Percentiles rank a stretch among this genome's conserved stretches.
Evolutionary conservation across 176 grass and related monocot species (phyloP).

Genomic region (Dactylis glomerata): DNA sequence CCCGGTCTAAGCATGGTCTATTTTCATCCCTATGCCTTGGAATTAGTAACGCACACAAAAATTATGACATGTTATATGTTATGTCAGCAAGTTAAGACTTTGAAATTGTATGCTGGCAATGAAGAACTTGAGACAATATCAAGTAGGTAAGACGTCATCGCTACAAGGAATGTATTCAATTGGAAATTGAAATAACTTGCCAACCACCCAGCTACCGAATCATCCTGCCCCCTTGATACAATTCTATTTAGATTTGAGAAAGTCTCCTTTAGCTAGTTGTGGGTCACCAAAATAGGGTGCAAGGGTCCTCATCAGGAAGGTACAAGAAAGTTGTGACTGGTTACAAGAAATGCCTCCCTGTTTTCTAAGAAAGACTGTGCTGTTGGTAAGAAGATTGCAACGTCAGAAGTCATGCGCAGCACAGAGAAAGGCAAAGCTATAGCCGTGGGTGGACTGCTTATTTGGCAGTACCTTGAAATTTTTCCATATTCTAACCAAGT

Average conservation of each 20-base stretch:
- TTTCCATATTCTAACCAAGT: conserved; percentile 10
- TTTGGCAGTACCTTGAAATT: not conserved
- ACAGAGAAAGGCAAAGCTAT: not conserved
- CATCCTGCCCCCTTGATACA: not conserved
- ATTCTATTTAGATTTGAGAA: not conserved
- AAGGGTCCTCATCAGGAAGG: conserved; percentile 17
- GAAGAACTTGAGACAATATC: conserved; percentile 11
- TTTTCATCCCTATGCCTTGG: not conserved
- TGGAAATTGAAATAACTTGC: not conserved
- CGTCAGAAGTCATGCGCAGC: not conserved
- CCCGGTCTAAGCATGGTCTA: not conserved
- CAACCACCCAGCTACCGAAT: conserved; percentile 14
- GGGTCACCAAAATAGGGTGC: not conserved
- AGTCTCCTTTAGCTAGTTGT: not conserved
- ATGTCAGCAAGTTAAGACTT: not conserved
- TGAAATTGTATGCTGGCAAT: not conserved
- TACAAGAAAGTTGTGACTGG: not conserved
- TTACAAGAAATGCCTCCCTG: not conserved
- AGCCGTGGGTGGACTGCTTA: not conserved
- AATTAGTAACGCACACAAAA: not conserved
- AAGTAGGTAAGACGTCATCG: conserved; percentile 2
- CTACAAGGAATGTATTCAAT: conserved; percentile 16
- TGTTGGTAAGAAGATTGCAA: conserved; percentile 6
- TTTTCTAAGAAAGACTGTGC: conserved; percentile 25
- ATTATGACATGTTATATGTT: not conserved